phyloP scores from a whole-genome alignment of 2,329 filamentous ascomycete genomes.

The Fusarium nodosum region DNA sequence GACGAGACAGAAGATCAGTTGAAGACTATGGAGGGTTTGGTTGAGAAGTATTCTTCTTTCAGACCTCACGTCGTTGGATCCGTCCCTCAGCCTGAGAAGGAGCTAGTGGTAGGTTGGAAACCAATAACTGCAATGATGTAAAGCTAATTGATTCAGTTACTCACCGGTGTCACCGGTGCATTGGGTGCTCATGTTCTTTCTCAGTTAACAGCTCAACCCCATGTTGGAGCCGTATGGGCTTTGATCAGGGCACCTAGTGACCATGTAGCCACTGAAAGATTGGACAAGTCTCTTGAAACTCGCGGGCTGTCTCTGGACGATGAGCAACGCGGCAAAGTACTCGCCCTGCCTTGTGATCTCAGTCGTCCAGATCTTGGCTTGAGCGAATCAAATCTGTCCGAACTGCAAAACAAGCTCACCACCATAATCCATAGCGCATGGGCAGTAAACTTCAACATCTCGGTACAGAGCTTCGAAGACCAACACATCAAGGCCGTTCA shows the following conservation, averaged over 20 bases:
- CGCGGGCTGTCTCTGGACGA: constrained; percentile 22
- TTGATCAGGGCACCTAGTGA: constrained; percentile 38
- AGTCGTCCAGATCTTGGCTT: constrained; percentile 40
- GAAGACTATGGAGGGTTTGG: constrained; percentile 52
- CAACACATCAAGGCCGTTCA: constrained; percentile 61
- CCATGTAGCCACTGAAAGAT: constrained; percentile 15
- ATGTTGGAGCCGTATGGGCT: constrained; percentile 65
- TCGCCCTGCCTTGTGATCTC: constrained; percentile 41
- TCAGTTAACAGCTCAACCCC: constrained; percentile 68
- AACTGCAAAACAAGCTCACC: constrained; percentile 54
- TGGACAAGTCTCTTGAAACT: constrained; percentile 25
- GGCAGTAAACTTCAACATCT: constrained; percentile 70
- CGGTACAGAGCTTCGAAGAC: constrained; percentile 63
- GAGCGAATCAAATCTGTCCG: constrained; percentile 44
- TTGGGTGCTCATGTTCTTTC: constrained; percentile 71
- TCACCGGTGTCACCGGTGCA: constrained; percentile 73
- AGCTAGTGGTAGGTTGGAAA: constrained; percentile 50
- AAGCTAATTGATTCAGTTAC: constrained; percentile 50
- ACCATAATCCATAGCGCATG: constrained; percentile 65
- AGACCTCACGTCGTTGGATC: constrained; percentile 41
- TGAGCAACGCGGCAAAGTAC: constrained; percentile 46
- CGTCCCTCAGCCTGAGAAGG: constrained; percentile 45
- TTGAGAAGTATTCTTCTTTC: constrained; percentile 57
- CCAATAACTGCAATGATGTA: fast-evolving
- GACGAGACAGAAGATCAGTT: constrained; percentile 46